These are phyloP conservation scores for Phylloporus scabripes DNA, from an alignment of 768 basidiomycete species.

Conservation along the genomic window DNA sequence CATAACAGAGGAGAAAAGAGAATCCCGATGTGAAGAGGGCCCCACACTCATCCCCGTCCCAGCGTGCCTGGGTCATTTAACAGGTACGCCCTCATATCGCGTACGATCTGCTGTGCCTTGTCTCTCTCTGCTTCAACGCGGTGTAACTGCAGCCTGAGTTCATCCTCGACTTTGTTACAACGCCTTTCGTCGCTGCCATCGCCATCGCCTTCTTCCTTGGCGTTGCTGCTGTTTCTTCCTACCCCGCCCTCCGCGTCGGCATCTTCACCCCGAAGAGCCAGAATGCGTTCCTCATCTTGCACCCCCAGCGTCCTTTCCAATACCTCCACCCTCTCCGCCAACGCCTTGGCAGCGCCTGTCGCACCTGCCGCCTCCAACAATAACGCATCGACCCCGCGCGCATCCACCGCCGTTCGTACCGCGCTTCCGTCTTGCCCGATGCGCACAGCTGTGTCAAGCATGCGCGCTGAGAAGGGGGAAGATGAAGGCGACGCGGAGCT, in stretches of 20 bases:
- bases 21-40: neutral
- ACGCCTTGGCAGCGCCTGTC: conserved; percentile 9
- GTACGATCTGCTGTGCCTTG: conserved; percentile 11
- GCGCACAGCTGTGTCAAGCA: conserved; percentile 11
- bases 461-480: neutral
- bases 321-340: conserved; percentile 23
- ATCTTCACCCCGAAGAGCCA: too few species aligned
- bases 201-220: neutral
- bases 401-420: conserved; percentile 1
- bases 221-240: neutral
- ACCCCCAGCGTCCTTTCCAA: conserved; percentile 18
- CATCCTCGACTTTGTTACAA: conserved; percentile 1
- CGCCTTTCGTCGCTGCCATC: too few species aligned
- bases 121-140: conserved; percentile 20
- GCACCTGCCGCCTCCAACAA: conserved; percentile 16
- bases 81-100: conserved; percentile 14
- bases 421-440: conserved; percentile 2
- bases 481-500: neutral
- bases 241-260: neutral
- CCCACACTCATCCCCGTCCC: neutral
- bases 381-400: conserved; percentile 11
- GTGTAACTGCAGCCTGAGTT: conserved; percentile 9
- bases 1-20: neutral
- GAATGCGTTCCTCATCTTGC: neutral
- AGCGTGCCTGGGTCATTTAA: conserved; percentile 4